Base-by-base conservation (phyloP, 140 eudicot genomes). In the Oenanthe javanica region DNA sequence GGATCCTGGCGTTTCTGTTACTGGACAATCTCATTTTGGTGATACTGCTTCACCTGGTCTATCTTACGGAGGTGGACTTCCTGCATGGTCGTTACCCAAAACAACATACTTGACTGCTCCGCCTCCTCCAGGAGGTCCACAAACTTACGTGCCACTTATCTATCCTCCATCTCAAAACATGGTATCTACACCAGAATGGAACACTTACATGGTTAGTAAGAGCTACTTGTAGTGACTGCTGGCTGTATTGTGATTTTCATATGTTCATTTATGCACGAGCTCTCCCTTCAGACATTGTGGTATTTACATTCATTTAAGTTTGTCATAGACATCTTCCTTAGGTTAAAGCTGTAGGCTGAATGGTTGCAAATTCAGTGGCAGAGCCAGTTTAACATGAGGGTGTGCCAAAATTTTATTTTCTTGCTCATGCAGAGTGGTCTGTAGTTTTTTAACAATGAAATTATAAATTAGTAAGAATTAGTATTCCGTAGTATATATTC, bases 131-230 rank as follows among this genome's bases (percentile, higher is more conserved):
- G 92, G 85, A 66, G 73, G 83, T 78, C 90, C 85, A n/a, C 96
- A 87, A 73, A 85, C 88, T 77, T 93, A 91, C 78, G 51, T 89
- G 84, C 91, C 98, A 40, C 43, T 87, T 75, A 42, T 84, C 47
- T 63, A 86, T 79, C 87, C 96, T 79, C 89, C 82, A 31, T 84
- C 90, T 76, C 98, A 86, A 81, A 90, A 86, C 73, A 77, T 84
- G 71, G 83, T 67, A 12, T 83, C 92, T 27, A 12, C 89, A 46
- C 92, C 84, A 79, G 87, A 89, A 49, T 93, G 98, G 98, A 91
- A 78, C 73, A 80, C 89, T 49, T 91, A 91, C 54, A 75, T 88
- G 97, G 98, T 93, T 70, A 85, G 93, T 85, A 42, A 77, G 27
- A 78, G 10, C 25, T n/a, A 4, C 43, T 42, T 43, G 11, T 42